A percentile compares a stretch with the other conserved stretches of the same genome.
Evolutionary conservation across 306 rosid species (phyloP).

Genomic region (Prunus mume): DNA sequence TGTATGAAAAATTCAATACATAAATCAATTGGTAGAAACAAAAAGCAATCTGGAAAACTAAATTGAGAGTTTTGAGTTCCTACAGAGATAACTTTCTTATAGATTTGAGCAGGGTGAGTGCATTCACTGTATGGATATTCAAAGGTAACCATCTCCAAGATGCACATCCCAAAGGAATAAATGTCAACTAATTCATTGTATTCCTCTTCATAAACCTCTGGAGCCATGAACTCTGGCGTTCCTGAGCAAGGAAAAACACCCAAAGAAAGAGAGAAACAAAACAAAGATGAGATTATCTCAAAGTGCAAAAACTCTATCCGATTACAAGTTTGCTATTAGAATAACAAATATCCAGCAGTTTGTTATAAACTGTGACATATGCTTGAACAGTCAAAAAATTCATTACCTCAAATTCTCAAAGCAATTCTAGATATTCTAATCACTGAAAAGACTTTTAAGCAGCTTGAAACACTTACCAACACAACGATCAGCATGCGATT

Average conservation of each 20-base stretch:
- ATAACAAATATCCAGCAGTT: neutral
- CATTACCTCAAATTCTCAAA: neutral
- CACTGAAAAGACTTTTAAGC: neutral
- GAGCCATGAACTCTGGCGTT: constrained; percentile 99
- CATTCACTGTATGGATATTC: constrained; percentile 98
- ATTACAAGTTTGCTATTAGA: neutral
- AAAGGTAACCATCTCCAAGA: constrained; percentile 94
- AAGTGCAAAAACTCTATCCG: neutral
- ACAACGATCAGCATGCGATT: constrained; percentile 75
- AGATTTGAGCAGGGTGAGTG: constrained; percentile 87
- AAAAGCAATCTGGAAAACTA: constrained; percentile 5
- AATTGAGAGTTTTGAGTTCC: constrained; percentile 25
- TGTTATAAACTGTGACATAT: neutral
- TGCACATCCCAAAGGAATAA: constrained; percentile 96
- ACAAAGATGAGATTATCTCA: constrained; percentile 4
- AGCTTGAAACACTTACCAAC: constrained; percentile 58
- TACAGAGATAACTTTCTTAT: constrained; percentile 90
- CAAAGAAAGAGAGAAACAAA: constrained; percentile 2
- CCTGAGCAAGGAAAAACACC: constrained; percentile 42
- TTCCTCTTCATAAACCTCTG: constrained; percentile 94
- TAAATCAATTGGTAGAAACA: constrained; percentile 14
- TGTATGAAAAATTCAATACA: constrained; percentile 26
- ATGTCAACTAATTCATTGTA: constrained; percentile 94
- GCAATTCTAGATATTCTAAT: neutral
- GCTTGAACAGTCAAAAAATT: neutral